phyloP scores from a whole-genome alignment of 2,329 filamentous ascomycete genomes.

The Conoideocrella luteorostrata region DNA sequence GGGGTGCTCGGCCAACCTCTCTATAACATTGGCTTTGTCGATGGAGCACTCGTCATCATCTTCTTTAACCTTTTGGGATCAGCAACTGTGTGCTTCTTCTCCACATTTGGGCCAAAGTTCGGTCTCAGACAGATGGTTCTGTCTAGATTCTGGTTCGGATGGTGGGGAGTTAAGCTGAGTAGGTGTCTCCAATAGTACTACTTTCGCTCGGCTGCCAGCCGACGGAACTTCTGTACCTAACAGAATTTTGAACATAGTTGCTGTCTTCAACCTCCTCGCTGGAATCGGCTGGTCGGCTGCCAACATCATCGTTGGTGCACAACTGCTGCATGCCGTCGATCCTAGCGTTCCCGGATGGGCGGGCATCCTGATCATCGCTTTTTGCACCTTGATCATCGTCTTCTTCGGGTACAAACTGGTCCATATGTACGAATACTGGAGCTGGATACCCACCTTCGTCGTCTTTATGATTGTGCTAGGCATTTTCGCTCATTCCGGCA shows the following conservation, averaged over 20 bases:
- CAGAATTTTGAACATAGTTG: too few species aligned
- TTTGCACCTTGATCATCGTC: constrained; percentile 60
- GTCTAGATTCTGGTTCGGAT: constrained; percentile 67
- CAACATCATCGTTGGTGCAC: constrained; percentile 69
- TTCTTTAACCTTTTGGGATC: constrained; percentile 69
- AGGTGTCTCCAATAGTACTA: constrained; percentile 24
- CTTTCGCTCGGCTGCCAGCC: too few species aligned
- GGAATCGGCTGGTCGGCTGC: constrained; percentile 69
- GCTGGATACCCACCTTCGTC: constrained; percentile 66
- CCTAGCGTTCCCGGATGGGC: constrained; percentile 59
- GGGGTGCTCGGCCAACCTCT: constrained; percentile 39
- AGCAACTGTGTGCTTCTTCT: constrained; percentile 65
- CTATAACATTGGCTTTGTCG: constrained; percentile 63
- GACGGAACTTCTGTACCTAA: too few species aligned
- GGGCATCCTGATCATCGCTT: constrained; percentile 65
- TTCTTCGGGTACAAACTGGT: constrained; percentile 72
- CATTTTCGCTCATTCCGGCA: constrained; percentile 49
- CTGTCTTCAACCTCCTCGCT: constrained; percentile 61
- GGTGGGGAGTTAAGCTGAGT: constrained; percentile 62
- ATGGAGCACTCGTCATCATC: constrained; percentile 61
- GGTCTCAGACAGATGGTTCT: constrained; percentile 71
- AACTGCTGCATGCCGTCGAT: constrained; percentile 67
- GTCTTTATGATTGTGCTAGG: constrained; percentile 60
- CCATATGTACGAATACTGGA: constrained; percentile 67
- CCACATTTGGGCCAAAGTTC: constrained; percentile 65